Evolutionary conservation across 2,329 filamentous ascomycete species (phyloP), one percentile per base, ranked within the genome.

Genomic region (Stagonosporopsis vannaccii): DNA sequence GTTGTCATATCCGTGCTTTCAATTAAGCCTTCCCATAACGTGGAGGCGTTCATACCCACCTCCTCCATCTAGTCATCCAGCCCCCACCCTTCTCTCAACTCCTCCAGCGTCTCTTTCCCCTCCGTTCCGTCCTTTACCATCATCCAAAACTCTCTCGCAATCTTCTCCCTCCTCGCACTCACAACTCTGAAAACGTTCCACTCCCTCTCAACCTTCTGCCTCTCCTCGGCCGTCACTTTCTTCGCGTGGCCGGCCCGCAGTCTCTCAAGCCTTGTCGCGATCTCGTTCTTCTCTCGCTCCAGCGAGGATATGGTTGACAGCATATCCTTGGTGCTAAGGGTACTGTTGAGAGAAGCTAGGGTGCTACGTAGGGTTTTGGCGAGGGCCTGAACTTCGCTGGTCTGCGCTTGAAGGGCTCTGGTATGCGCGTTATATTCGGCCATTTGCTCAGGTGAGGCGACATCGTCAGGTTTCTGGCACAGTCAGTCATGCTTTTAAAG

Each of bases 311-410:
- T 77, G 6, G 70, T 69, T 15, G 74, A 58, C 8, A 79, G 75
- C 17, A 88, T 78, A 32, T 85, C 80, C 0, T 78, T 69, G 2
- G 83, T 80, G 15, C 84, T 81, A 15, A 85, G 78, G 11, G 79
- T 79, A 11, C 78, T 75, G 39, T 77, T 77, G 9, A 85, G 75
- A 1, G 77, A 71, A 6, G 77, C 73, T 36, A 85, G 76, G 3
- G 79, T 74, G 20, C 72, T 65, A 58, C 81, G 82, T n/a, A 83
- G 75, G 9, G 75, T 73, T 58, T 84, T 83, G 63, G 85, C 79
- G 15, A 77, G 75, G 7, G 70, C 63, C 58, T 79, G 81, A 17
- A 85, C 73, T 1, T 65, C 63, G 2, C 76, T 67, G 32, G 84
- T 79, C 17, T 78, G 70, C 4, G 78, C 73, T 48, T 79, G 78